These are phyloP conservation scores for Aspergillus unguis DNA, from an alignment of 2,329 filamentous ascomycete genomes.

Conservation along the genomic window DNA sequence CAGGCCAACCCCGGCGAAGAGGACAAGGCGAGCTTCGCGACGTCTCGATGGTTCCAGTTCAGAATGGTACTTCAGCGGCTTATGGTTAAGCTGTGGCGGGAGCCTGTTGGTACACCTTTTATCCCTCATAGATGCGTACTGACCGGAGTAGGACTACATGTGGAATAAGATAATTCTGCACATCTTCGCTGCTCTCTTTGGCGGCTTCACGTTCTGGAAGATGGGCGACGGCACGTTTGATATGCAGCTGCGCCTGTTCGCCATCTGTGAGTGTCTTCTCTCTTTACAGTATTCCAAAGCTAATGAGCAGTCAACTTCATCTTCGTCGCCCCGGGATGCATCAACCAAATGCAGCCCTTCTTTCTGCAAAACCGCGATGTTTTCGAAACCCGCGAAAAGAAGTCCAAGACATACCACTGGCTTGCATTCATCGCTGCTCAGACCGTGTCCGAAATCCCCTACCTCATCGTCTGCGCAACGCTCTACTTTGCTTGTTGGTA, in stretches of 20 bases:
- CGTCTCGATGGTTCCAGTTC: slow-evolving; percentile 40
- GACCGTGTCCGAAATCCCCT: slow-evolving; percentile 48
- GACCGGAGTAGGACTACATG: slow-evolving; percentile 35
- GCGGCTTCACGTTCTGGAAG: slow-evolving; percentile 62
- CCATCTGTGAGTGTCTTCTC: slow-evolving; percentile 40
- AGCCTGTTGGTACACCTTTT: slow-evolving; percentile 24
- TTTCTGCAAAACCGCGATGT: slow-evolving; percentile 58
- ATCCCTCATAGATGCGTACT: background rate
- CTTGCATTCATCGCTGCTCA: slow-evolving; percentile 56
- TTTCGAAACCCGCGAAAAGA: slow-evolving; percentile 59
- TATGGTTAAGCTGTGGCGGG: slow-evolving; percentile 33
- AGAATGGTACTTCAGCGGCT: slow-evolving; percentile 34
- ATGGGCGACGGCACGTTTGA: slow-evolving; percentile 52
- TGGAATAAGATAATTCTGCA: slow-evolving; percentile 53
- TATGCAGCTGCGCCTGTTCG: slow-evolving; percentile 56
- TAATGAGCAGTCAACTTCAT: slow-evolving; percentile 53
- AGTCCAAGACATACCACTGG: slow-evolving; percentile 61
- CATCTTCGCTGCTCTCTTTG: slow-evolving; percentile 55
- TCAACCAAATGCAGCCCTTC: slow-evolving; percentile 58
- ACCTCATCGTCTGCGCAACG: slow-evolving; percentile 45
- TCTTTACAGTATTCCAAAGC: background rate
- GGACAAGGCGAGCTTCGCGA: slow-evolving; percentile 37
- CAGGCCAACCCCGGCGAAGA: slow-evolving; percentile 24
- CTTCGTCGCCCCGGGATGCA: slow-evolving; percentile 58
- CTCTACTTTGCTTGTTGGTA: slow-evolving; percentile 56